These are phyloP conservation scores for Lachnellula willkommii DNA, from an alignment of 2,329 filamentous ascomycete species.

Conservation along the genomic window DNA sequence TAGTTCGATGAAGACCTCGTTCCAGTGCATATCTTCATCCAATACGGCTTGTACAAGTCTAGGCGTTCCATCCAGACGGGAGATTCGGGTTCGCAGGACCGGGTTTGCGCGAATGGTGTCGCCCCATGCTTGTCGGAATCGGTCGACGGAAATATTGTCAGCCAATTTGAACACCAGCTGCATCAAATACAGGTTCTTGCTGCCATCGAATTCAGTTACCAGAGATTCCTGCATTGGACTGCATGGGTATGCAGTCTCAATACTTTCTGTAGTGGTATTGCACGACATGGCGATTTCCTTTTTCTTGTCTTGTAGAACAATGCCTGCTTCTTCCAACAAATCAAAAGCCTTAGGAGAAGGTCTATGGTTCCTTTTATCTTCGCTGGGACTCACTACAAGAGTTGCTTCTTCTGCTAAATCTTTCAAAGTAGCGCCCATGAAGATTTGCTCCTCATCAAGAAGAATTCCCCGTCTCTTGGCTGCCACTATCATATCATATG, in stretches of 20 bases:
- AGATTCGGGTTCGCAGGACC: background rate
- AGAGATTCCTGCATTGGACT: background rate
- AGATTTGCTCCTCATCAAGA: background rate
- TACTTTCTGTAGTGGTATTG: background rate
- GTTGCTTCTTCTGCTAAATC: background rate
- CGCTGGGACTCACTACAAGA: background rate
- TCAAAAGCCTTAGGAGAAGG: background rate
- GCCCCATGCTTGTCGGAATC: background rate
- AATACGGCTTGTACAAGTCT: background rate
- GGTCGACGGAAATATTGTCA: background rate
- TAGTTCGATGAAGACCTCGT: background rate
- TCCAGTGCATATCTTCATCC: background rate
- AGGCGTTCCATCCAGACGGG: background rate
- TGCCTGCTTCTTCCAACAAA: background rate
- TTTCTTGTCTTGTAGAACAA: background rate
- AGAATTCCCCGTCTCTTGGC: background rate
- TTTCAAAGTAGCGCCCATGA: background rate
- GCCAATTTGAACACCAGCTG: background rate
- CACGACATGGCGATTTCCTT: background rate
- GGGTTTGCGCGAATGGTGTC: background rate
- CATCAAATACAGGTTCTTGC: background rate
- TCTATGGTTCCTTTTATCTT: background rate
- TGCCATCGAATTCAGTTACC: background rate
- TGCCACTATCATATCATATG: background rate
- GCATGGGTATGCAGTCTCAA: background rate